phyloP scores from a whole-genome alignment of 1,139 yeast species.

The Yamadazyma friedrichii region DNA sequence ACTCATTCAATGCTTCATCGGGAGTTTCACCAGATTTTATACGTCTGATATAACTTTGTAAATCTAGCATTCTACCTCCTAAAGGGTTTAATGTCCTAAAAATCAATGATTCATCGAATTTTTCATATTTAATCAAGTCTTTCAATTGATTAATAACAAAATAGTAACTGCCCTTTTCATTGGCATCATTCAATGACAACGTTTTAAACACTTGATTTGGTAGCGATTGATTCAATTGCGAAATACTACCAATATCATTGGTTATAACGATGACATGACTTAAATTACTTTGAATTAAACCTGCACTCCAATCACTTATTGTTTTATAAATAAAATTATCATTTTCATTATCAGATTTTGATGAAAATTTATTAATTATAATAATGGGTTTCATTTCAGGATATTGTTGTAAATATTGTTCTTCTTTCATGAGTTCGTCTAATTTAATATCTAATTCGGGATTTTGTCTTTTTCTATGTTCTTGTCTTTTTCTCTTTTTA shows the following conservation, averaged over 20 bases:
- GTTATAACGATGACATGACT: slow-evolving; percentile 91
- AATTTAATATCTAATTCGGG: slow-evolving; percentile 13
- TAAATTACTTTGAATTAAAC: slow-evolving; percentile 67
- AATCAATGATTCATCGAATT: slow-evolving; percentile 37
- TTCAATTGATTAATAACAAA: slow-evolving; percentile 67
- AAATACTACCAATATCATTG: slow-evolving; percentile 78
- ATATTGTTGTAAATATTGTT: slow-evolving; percentile 78
- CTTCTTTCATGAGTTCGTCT: slow-evolving; percentile 55
- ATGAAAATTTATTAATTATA: slow-evolving; percentile 70
- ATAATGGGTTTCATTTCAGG: slow-evolving; percentile 88
- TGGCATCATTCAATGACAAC: slow-evolving; percentile 78
- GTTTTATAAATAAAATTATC: slow-evolving; percentile 72
- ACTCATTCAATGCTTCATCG: slow-evolving; percentile 68
- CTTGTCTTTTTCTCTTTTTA: slow-evolving; percentile 16
- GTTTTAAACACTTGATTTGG: slow-evolving; percentile 87
- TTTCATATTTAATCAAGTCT: slow-evolving; percentile 18
- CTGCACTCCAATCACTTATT: slow-evolving; percentile 87
- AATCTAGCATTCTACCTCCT: slow-evolving; percentile 94
- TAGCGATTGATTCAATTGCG: slow-evolving; percentile 62
- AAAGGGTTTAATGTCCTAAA: slow-evolving; percentile 59
- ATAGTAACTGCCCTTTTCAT: slow-evolving; percentile 63
- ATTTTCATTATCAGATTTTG: slow-evolving; percentile 45
- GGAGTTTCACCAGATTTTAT: slow-evolving; percentile 86
- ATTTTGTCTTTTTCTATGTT: slow-evolving; percentile 12
- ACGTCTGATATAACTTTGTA: slow-evolving; percentile 87